These are phyloP conservation scores for Solanum gracilifrons DNA, from an alignment of 257 asterid species.

Conservation along the genomic window DNA sequence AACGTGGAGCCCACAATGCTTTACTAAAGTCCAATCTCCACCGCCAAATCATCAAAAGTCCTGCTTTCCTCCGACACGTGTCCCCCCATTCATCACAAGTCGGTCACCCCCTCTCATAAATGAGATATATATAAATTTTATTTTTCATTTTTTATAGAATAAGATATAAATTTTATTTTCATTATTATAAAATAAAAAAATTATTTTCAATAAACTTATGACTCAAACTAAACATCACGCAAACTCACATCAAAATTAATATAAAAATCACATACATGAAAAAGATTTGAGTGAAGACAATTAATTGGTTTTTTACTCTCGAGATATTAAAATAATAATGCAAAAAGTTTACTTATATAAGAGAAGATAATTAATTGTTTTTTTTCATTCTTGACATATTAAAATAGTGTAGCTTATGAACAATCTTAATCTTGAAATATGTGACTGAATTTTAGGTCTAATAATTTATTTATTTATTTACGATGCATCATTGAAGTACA, in stretches of 20 bases:
- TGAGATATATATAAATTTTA: not conserved
- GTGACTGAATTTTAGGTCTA: not conserved
- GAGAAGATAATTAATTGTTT: not conserved
- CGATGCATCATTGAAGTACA: not conserved
- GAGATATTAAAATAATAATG: too few species aligned
- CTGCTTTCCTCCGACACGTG: constrained; percentile 8
- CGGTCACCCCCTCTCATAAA: not conserved
- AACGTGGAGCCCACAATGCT: constrained; percentile 1
- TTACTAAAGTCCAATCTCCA: constrained; percentile 6
- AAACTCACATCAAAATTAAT: not conserved
- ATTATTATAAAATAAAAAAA: not conserved
- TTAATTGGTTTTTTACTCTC: not conserved
- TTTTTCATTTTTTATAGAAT: not conserved
- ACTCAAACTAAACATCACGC: not conserved
- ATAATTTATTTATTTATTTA: not conserved
- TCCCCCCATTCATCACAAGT: not conserved
- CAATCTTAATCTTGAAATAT: not conserved
- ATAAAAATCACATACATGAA: not conserved
- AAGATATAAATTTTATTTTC: too few species aligned
- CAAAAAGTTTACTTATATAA: not conserved
- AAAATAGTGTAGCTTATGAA: not conserved
- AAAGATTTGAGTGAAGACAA: not conserved
- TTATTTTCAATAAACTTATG: not conserved
- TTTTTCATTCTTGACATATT: not conserved
- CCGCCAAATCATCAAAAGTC: constrained; percentile 13